Base-by-base conservation (phyloP, 352 stramenopile species). In the Globisporangium apiculatum region DNA sequence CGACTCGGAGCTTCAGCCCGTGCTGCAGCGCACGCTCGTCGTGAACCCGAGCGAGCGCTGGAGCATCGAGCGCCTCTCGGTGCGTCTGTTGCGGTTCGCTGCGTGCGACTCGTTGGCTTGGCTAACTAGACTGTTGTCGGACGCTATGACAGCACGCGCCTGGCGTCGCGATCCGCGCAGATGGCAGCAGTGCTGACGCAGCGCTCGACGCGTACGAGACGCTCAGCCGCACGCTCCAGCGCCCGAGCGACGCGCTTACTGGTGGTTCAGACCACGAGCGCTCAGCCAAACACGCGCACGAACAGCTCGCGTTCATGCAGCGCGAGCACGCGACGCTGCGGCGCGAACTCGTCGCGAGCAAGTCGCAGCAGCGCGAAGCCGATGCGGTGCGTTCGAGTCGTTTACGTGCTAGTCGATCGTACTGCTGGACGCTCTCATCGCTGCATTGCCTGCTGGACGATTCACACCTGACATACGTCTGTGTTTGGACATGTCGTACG, bases 261-360 rank as follows among this genome's bases (percentile, higher is more conserved):
- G 68, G 73, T 35, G 64, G 53, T 3, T 54, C 58, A 18, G 72
- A 73, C 15, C 61, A 65, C 18, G 51, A 76, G 31, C 67, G 73
- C 14, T 61, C 64, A 3, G 60, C 64, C 11, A 86, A 85, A 53
- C 75, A 86, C 40, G 62, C 66, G 0, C 75, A 85, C 41, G 78
- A 85, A 10, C 78, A 88, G 49, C 64, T 88, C 7, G 68, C 79
- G 40, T 88, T 88, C 53, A 75, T 85, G 55, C 79, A 70, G 49
- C 78, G 78, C 46, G 78, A 88, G 43, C 78, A 88, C n/a, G 62
- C 71, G 0, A 36, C 71, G 6, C 64, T 88, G 3, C 68, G 73
- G 2, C 58, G 64, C 31, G 58, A 73, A 38, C 69, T 88, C 1
- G 66, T 87, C 9, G 45, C 65, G n/a, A 67, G 73, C 8, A 89